Conservation (phyloP, 148 eudicot species). For the Nepenthes gracilis region DNA sequence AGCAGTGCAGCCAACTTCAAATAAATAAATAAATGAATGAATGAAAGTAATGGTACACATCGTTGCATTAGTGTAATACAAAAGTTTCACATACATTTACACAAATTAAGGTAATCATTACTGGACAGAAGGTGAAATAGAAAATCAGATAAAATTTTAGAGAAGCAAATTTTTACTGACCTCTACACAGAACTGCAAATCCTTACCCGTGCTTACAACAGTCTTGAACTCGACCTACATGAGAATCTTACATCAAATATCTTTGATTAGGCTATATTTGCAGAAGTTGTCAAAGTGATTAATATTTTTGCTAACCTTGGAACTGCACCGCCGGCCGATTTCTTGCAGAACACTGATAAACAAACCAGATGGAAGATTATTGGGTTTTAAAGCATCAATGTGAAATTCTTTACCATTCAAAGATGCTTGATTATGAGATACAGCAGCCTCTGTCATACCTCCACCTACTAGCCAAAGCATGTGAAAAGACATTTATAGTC, state of each 20-base stretch:
- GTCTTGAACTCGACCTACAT: conserved; percentile 88
- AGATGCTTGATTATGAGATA: conserved; percentile 19
- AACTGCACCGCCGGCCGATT: conserved; percentile 82
- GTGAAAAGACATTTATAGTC: background rate
- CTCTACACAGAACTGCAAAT: conserved; percentile 86
- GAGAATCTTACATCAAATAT: conserved; percentile 2
- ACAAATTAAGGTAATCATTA: too few relatives aligned
- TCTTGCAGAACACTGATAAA: conserved; percentile 83
- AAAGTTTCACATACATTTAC: too few relatives aligned
- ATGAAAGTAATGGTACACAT: background rate
- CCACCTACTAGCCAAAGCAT: conserved; percentile 4
- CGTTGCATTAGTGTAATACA: too few relatives aligned
- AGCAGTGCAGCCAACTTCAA: background rate
- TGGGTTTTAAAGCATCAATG: conserved; percentile 42
- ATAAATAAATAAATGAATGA: background rate
- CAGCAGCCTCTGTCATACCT: conserved; percentile 20
- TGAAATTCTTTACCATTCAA: conserved; percentile 31
- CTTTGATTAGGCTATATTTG: background rate
- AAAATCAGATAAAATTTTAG: background rate
- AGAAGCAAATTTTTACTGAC: conserved; percentile 23
- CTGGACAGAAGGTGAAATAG: too few relatives aligned
- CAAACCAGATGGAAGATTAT: conserved; percentile 37
- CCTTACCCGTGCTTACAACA: conserved; percentile 58
- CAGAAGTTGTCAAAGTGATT: background rate
- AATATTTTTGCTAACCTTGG: conserved; percentile 47